phyloP scores from a whole-genome alignment of 345 rosid genomes.

The Limnanthes douglasii region DNA sequence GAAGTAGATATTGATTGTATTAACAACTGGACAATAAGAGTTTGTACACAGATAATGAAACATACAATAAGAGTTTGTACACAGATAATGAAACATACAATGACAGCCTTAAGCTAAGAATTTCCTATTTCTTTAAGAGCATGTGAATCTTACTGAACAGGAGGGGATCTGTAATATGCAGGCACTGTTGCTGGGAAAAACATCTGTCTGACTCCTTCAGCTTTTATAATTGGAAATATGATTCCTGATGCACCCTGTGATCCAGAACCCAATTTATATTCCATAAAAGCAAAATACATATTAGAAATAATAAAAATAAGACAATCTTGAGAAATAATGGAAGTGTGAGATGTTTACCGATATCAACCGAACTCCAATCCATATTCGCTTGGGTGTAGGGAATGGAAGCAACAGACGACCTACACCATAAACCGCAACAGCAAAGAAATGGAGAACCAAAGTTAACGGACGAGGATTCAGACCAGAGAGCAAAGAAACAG shows the following conservation, averaged over 20 bases:
- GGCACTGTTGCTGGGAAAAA: conserved; percentile 33
- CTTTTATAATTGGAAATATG: conserved; percentile 31
- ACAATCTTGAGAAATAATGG: no score
- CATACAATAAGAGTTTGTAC: no score
- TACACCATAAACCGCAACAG: conserved; percentile 32
- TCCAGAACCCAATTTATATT: background rate
- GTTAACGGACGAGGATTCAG: conserved; percentile 23
- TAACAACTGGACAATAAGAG: no score
- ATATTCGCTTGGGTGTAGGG: conserved; percentile 31
- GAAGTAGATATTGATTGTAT: no score
- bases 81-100: no score
- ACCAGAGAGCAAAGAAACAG: conserved; percentile 31
- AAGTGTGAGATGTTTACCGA: conserved; percentile 12
- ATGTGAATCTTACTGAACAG: conserved; percentile 9
- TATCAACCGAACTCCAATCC: conserved; percentile 30
- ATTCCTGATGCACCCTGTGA: conserved; percentile 35
- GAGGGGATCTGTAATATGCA: conserved; percentile 30
- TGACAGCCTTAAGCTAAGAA: no score
- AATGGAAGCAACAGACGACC: conserved; percentile 25
- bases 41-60: no score
- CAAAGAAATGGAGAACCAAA: conserved; percentile 29
- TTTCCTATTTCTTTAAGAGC: no score
- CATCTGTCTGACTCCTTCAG: conserved; percentile 37
- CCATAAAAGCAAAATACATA: background rate
- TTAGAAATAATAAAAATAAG: background rate